Evolutionary conservation across 164 flowering plant species (phyloP).

Genomic region (Piper longum): DNA sequence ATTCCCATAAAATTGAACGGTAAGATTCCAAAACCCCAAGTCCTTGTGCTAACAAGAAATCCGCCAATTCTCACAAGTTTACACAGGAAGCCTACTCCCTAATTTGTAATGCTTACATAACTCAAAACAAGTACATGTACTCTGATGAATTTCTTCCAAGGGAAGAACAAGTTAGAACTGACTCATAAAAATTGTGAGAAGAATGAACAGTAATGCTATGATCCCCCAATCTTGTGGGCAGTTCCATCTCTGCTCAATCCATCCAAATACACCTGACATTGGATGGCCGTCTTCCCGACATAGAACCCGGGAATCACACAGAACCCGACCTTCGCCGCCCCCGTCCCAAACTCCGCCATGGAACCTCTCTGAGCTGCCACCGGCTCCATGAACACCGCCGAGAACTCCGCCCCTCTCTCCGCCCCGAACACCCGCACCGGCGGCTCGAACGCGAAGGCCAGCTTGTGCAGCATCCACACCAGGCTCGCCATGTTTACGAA

Average conservation of each 20-base stretch:
- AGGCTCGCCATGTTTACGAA: conserved; percentile 81
- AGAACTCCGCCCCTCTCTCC: conserved; percentile 62
- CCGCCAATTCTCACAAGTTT: no score
- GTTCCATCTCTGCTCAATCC: conserved; percentile 6
- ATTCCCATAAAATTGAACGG: no score
- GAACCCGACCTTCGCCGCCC: conserved; percentile 61
- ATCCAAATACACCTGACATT: conserved; percentile 68
- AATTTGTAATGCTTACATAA: no score
- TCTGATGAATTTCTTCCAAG: no score
- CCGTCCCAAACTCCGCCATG: conserved; percentile 8
- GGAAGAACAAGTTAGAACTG: no score
- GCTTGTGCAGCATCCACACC: conserved; percentile 73
- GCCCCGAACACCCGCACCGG: conserved; percentile 73
- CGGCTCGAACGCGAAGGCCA: conserved; percentile 73
- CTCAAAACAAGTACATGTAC: no score
- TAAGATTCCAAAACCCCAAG: no score
- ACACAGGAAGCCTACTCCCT: no score
- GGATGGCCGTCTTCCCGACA: conserved; percentile 65
- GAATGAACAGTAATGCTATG: no score
- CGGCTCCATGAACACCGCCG: conserved; percentile 79
- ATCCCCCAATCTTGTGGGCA: no score
- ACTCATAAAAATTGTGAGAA: no score
- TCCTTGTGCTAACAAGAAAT: no score
- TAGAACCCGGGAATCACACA: conserved; percentile 87
- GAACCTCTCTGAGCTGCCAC: conserved; percentile 21